Evolutionary conservation across 1,284 basidiomycete species (phyloP).

Genomic region (Leccinum ponderosum): DNA sequence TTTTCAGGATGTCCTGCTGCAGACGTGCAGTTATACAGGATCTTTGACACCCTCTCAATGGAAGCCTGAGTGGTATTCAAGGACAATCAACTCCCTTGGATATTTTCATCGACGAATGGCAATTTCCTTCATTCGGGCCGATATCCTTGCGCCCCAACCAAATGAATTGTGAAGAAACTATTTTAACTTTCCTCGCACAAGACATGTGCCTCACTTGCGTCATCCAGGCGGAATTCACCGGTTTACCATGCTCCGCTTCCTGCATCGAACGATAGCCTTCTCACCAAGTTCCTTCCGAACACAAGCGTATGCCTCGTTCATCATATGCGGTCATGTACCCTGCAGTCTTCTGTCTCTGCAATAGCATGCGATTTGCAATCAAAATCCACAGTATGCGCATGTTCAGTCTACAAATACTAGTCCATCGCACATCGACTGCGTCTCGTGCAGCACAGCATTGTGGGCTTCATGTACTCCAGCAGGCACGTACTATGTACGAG

Average conservation of each 20-base stretch:
- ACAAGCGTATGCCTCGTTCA: slow-evolving; percentile 15
- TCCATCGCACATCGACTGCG: not conserved
- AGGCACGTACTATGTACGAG: not conserved
- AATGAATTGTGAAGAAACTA: slow-evolving; percentile 3
- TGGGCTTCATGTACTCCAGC: not conserved
- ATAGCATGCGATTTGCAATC: slow-evolving; percentile 18
- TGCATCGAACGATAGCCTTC: slow-evolving; percentile 15
- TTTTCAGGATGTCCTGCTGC: slow-evolving; percentile 8
- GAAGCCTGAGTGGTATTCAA: not conserved
- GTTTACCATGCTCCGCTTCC: slow-evolving; percentile 7
- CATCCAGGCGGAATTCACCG: slow-evolving; percentile 9
- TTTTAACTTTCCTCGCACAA: not conserved
- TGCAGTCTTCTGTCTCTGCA: slow-evolving; percentile 6
- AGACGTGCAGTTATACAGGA: slow-evolving; percentile 1
- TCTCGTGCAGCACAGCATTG: slow-evolving; percentile 2
- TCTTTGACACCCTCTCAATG: not conserved
- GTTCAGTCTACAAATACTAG: slow-evolving; percentile 4
- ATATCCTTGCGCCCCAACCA: not conserved
- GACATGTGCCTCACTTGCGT: slow-evolving; percentile 10
- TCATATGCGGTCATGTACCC: slow-evolving; percentile 14
- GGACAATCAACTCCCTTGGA: not conserved
- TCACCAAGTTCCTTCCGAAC: slow-evolving; percentile 29
- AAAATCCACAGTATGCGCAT: slow-evolving; percentile 6
- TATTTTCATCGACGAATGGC: not conserved
- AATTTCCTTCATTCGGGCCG: slow-evolving; percentile 2